Evolutionary conservation across 331 rosid species (phyloP), one percentile per base, ranked within the genome.

Genomic region (Rosa hybrid): DNA sequence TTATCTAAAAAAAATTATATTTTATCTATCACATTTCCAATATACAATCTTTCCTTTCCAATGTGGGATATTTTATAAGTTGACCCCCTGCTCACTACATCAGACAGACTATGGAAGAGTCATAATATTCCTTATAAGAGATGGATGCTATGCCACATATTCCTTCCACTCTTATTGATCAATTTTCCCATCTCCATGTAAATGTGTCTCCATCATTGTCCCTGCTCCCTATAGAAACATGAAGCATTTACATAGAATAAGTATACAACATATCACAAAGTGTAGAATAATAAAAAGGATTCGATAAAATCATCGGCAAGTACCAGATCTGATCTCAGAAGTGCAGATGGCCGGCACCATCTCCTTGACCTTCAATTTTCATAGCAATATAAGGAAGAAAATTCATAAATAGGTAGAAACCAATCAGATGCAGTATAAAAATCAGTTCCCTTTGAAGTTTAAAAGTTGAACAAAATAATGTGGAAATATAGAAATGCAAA

Each of bases 91-190:
- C 30, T 27, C 30, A 27, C 30, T 27, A 27, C 30, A 27, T 27
- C 30, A 27, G 30, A 27, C 30, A 27, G 30, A 27, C 30, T 84
- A 83, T 64, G 90, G 91, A 73, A 91, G 90, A 60, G 95, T 94
- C 97, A 27, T 30, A 30, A 91, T 89, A 54, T 87, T 94, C 87
- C 85, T 94, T 4, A 90, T 74, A 42, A 94, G 83, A 76, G 92
- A 86, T 4, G 97, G 97, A 85, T 88, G 72, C 74, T 83, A 86
- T 67, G 72, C 78, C 6, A 88, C 92, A 45, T 69, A 90, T 59
- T 85, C 91, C 72, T 80, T 90, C 97, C 97, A 91, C 71, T 91
- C 96, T 54, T 89, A 86, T 76, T 59, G 68, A 85, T 94, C 97
- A 50, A 94, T 91, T 85, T 84, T 90, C 67, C 95, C 97, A 74